These are phyloP conservation scores for Populus hybrid DNA, from an alignment of 441 rosid genomes.

Conservation along the genomic window DNA sequence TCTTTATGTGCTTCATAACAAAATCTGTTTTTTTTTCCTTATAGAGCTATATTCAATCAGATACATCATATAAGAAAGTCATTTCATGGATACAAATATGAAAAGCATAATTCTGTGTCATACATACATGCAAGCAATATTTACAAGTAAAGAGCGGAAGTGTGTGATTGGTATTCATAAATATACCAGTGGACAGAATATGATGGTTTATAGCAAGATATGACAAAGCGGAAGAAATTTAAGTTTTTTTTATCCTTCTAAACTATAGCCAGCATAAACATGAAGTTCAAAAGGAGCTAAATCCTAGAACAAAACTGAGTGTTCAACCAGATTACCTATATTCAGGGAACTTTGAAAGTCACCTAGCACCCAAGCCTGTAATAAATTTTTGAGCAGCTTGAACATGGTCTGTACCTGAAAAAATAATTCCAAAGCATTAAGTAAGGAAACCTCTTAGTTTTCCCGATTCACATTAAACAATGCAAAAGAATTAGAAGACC, in stretches of 20 bases:
- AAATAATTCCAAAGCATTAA: slow-evolving; percentile 2
- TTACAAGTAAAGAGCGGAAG: neutral
- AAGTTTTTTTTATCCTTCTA: neutral
- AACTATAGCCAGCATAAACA: neutral
- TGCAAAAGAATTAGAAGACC: neutral
- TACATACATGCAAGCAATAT: neutral
- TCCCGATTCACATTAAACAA: neutral
- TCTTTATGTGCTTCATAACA: neutral
- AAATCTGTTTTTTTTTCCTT: neutral
- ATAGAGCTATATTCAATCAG: neutral
- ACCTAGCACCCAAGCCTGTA: slow-evolving; percentile 95
- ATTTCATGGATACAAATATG: neutral
- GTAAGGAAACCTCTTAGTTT: neutral
- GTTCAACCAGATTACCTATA: slow-evolving; percentile 49
- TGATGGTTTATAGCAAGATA: neutral
- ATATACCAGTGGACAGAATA: neutral
- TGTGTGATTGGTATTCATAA: neutral
- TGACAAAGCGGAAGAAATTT: neutral
- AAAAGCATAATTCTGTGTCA: neutral
- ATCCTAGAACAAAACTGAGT: neutral
- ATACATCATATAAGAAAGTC: neutral
- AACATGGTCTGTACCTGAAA: slow-evolving; percentile 70
- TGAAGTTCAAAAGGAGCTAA: neutral
- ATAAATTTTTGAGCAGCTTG: slow-evolving; percentile 90
- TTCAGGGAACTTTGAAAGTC: slow-evolving; percentile 74